These are phyloP conservation scores for Monosporascus cannonballus DNA, from an alignment of 2,329 filamentous ascomycete genomes.

Conservation along the genomic window DNA sequence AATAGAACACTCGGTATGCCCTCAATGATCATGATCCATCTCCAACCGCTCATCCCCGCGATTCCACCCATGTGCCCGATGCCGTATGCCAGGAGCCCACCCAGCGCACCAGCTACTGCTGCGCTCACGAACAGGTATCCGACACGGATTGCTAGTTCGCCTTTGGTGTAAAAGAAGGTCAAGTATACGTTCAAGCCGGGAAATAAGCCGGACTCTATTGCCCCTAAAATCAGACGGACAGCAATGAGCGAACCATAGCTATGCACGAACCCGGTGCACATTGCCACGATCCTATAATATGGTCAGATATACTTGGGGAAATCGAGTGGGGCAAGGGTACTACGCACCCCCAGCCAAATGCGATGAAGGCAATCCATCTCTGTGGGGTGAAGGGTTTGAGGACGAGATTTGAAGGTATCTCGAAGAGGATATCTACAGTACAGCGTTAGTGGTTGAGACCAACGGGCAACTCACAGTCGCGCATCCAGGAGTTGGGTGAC, in stretches of 20 bases:
- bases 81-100: constrained; percentile 66
- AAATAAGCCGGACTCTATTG: constrained; percentile 35
- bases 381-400: constrained; percentile 57
- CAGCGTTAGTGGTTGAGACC: background rate
- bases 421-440: constrained; percentile 41
- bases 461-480: too few relatives aligned
- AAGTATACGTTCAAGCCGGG: constrained; percentile 34
- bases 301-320: background rate
- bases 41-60: constrained; percentile 60
- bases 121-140: constrained; percentile 68
- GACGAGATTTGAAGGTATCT: constrained; percentile 60
- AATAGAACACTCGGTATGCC: constrained; percentile 43
- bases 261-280: constrained; percentile 60
- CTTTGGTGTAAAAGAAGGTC: constrained; percentile 70
- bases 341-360: constrained; percentile 49
- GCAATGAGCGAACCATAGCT: constrained; percentile 62
- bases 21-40: constrained; percentile 62
- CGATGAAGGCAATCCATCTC: constrained; percentile 60
- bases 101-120: constrained; percentile 65
- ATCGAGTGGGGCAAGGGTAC: background rate
- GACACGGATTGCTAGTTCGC: constrained; percentile 65
- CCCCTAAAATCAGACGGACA: constrained; percentile 61
- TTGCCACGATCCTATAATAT: constrained; percentile 48
- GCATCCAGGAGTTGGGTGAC: too few relatives aligned
- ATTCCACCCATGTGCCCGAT: constrained; percentile 69